A percentile compares a stretch with the other conserved stretches of the same genome.
Conservation (phyloP, 2,329 filamentous ascomycete species). For the Orbilia brochopaga region DNA sequence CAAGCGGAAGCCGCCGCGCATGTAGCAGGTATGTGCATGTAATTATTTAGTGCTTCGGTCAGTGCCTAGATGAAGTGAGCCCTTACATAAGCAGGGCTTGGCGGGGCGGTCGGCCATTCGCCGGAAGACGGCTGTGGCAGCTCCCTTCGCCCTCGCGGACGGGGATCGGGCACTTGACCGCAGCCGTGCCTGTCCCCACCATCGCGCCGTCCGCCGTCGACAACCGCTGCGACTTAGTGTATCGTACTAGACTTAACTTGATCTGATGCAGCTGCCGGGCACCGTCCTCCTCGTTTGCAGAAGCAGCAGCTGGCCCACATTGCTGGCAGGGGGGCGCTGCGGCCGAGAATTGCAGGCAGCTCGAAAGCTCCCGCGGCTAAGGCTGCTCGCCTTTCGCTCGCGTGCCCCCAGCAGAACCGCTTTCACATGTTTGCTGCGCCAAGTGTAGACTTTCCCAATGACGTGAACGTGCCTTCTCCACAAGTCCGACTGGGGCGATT, state of each 20-base stretch:
- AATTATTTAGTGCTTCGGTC: background rate
- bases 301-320: slow-evolving; percentile 17
- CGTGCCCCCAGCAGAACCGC: slow-evolving; percentile 8
- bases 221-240: background rate
- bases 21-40: background rate
- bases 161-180: slow-evolving; percentile 1
- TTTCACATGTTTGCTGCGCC: slow-evolving; percentile 38
- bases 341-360: slow-evolving; percentile 28
- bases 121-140: background rate
- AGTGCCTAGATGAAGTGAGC: background rate
- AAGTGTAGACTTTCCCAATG: slow-evolving; percentile 10
- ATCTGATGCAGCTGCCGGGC: slow-evolving; percentile 20
- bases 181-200: background rate
- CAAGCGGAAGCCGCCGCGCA: slow-evolving; percentile 33
- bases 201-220: no score
- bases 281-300: slow-evolving; percentile 24
- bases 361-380: slow-evolving; percentile 43
- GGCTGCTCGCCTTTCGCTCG: slow-evolving; percentile 23
- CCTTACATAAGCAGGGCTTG: background rate
- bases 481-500: slow-evolving; percentile 14
- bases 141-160: background rate
- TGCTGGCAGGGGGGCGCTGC: slow-evolving; percentile 37
- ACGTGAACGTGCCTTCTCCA: slow-evolving; percentile 29
- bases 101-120: background rate
- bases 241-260: background rate